Evolutionary conservation across 1,284 basidiomycete species (phyloP), one percentile per base, ranked within the genome.

Genomic region (Fistulinella cinereoalba): DNA sequence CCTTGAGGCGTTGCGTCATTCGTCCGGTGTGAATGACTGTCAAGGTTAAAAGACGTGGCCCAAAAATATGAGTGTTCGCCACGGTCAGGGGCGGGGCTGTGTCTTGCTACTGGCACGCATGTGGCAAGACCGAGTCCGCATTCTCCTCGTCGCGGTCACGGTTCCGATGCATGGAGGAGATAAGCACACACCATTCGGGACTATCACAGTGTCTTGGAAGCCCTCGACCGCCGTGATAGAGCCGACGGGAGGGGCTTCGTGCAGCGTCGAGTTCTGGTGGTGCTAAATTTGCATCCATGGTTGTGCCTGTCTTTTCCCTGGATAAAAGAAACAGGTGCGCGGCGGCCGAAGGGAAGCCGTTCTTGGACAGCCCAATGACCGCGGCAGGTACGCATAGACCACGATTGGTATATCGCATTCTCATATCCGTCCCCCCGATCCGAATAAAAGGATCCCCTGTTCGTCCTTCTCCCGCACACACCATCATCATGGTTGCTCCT

Each of bases 331-430:
- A n/a, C n/a, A n/a, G n/a, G 45, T 44, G 44, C 38, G 19, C 44
- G 63, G 59, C 62, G 60, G 52, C 47, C 49, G 53, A 56, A 59
- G 52, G 37, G 23, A n/a, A 16, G 33, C 44, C 41, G 59, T 62
- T 55, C 62, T 62, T 60, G 56, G 39, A 44, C 38, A 22, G 42
- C 36, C 47, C 48, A 47, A 42, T 56, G 49, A 49, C 61, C 56
- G 41, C 50, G 37, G 52, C 43, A 36, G 46, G 28, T 31, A 41
- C 44, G 37, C 45, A 49, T 58, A 52, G 49, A 47, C 47, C 53
- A 45, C 40, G 47, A 61, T 51, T 53, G 41, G 48, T 46, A 51
- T 37, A 43, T 46, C 34, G 15, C 51, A 53, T 62, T 48, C 59
- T 60, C 61, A 61, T 64, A 47, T 47, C 50, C 44, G 44, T 45